Evolutionary conservation across 1,284 basidiomycete species (phyloP).

Genomic region (Cronartium quercuum): DNA sequence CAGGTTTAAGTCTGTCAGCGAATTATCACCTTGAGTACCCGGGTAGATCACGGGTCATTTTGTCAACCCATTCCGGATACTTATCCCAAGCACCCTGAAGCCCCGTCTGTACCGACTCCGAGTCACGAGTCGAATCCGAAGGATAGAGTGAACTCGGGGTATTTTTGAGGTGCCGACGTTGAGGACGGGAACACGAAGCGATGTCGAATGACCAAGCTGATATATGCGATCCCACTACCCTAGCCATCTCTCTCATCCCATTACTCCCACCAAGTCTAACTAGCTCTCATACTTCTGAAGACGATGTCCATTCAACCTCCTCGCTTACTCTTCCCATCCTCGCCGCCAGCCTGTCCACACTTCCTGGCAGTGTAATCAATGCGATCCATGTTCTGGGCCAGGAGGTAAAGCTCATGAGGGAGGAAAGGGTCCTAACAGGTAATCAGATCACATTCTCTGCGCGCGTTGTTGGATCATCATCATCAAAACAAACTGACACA

Average conservation of each 20-base stretch:
- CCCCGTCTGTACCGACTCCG: too few species aligned
- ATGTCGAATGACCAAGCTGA: background rate
- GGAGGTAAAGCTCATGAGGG: constrained; percentile 26
- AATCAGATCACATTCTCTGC: background rate
- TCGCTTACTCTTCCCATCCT: constrained; percentile 17
- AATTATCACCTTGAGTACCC: constrained; percentile 5
- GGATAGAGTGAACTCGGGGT: too few species aligned
- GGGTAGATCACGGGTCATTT: background rate
- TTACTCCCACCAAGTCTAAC: constrained; percentile 13
- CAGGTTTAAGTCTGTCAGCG: background rate
- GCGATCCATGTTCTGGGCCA: constrained; percentile 29
- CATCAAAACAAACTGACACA: background rate
- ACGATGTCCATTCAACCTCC: background rate
- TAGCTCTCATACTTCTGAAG: background rate
- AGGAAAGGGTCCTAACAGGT: constrained; percentile 21
- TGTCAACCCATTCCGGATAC: too few species aligned
- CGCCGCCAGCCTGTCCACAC: constrained; percentile 34
- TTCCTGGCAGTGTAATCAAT: constrained; percentile 31
- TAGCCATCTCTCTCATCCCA: constrained; percentile 31
- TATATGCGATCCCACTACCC: constrained; percentile 15
- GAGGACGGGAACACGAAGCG: too few species aligned
- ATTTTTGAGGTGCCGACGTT: too few species aligned
- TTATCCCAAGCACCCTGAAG: too few species aligned
- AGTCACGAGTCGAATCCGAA: too few species aligned
- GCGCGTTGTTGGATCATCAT: background rate